Percentiles rank a stretch among this genome's conserved stretches.
phyloP scores from a whole-genome alignment of 768 basidiomycete species.

The Amyloporia xantha region DNA sequence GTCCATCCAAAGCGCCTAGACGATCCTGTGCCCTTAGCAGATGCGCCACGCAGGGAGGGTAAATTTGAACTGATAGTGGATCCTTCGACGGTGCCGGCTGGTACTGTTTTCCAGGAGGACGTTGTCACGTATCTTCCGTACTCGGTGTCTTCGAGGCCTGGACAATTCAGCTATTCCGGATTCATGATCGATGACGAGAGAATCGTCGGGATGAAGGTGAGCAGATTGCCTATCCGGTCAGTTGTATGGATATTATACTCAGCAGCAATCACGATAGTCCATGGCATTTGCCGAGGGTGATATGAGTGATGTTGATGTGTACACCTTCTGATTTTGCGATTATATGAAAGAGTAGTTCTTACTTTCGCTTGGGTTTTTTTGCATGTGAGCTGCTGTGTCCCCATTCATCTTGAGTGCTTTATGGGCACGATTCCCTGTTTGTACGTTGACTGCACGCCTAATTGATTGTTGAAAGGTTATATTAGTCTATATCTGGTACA shows the following conservation, averaged over 20 bases:
- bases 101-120: constrained; percentile 9
- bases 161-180: constrained; percentile 25
- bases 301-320: constrained; percentile 30
- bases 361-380: no score
- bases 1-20: constrained; percentile 19
- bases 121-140: constrained; percentile 19
- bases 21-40: constrained; percentile 10
- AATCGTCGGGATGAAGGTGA: constrained; percentile 34
- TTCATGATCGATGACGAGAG: constrained; percentile 39
- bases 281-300: constrained; percentile 23
- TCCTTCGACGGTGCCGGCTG: not conserved
- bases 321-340: constrained; percentile 19
- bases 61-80: constrained; percentile 1
- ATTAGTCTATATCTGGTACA: no score
- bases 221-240: constrained; percentile 10
- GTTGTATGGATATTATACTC: not conserved
- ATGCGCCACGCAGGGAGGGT: not conserved
- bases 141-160: constrained; percentile 9
- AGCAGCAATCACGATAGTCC: constrained; percentile 9
- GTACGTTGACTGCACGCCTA: no score
- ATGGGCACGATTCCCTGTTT: no score
- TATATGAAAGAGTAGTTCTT: no score
- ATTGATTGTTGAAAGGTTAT: no score
- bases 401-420: no score
- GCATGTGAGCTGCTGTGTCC: no score